Evolutionary conservation across 2,329 filamentous ascomycete genomes (phyloP), one percentile per base, ranked within the genome.

Genomic region (Ophiosphaerella korrae): DNA sequence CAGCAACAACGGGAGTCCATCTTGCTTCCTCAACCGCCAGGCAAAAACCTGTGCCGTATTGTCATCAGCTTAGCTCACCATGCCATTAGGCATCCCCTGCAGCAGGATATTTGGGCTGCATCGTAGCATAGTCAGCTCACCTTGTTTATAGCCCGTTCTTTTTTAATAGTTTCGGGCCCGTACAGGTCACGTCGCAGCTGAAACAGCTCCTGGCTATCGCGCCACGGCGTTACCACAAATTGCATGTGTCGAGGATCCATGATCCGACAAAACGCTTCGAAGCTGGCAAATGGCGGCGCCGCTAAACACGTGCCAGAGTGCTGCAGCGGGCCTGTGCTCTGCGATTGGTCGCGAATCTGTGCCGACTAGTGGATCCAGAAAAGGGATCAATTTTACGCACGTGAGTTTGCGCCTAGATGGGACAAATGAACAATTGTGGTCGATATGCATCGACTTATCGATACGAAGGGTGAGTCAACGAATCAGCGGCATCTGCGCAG

Each of bases 141-240:
- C 61, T 73, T 72, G 50, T 71, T 63, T 34, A 78, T 70, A 18
- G 75, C 77, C 33, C 62, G 62, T 49, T 68, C 64, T 44, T 71
- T 71, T 41, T 54, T 58, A 51, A 66, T 60, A 18, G 45, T 52
- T 18, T 62, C 59, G 21, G 53, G 50, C 18, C 78, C 77, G 71
- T 89, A 92, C 60, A 92, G 82, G 60, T 87, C 82, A 45, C 77
- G 71, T 53, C 88, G 83, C 46, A 91, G 83, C 42, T 77, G 72
- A 50, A 90, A 80, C 53, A 92, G 82, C 69, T 91, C 88, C 50
- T 75, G 68, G 47, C 80, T 81, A 71, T 83, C 77, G 58, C 87
- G 85, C 88, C 88, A 92, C 31, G 88, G 88, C 47, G 88, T 90
- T 65, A 88, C 85, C 55, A 87, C 80, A 74, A 89, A 90, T 26